These are phyloP conservation scores for Rhodotorula sp. DNA, from an alignment of 1,284 basidiomycete species.

Conservation along the genomic window DNA sequence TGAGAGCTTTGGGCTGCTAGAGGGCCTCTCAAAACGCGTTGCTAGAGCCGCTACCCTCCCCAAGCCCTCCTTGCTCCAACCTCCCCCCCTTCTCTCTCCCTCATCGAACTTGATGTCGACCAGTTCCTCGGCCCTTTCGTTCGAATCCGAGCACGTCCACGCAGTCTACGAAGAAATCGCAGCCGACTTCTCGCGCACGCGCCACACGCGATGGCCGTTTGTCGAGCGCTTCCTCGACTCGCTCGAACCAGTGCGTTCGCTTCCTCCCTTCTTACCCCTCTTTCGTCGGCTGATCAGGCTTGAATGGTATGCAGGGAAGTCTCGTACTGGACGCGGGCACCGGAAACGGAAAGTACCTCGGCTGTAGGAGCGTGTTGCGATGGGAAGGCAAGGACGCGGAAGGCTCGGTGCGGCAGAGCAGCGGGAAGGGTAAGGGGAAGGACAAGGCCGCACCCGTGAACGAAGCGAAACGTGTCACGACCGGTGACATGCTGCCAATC, in stretches of 20 bases:
- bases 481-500: constrained; percentile 67
- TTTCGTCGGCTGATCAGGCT: background rate
- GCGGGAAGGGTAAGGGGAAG: constrained; percentile 23
- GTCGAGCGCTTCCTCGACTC: constrained; percentile 74
- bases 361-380: constrained; percentile 42
- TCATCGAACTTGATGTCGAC: background rate
- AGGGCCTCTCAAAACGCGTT: too few relatives aligned
- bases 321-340: constrained; percentile 92
- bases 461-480: too few relatives aligned
- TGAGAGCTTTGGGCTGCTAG: too few relatives aligned
- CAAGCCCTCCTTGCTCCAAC: too few relatives aligned
- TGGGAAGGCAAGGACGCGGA: constrained; percentile 10
- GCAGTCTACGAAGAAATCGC: constrained; percentile 29
- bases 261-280: background rate
- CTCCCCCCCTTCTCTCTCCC: background rate
- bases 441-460: background rate
- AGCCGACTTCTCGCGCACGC: constrained; percentile 28
- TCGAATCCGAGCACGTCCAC: constrained; percentile 37
- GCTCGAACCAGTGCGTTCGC: constrained; percentile 56
- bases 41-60: too few relatives aligned
- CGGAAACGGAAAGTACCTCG: constrained; percentile 95
- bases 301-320: constrained; percentile 54
- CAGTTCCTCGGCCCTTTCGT: background rate
- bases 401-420: background rate
- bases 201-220: constrained; percentile 83